Evolutionary conservation across 257 asterid species (phyloP).

Genomic region (Solanum peruvianum): DNA sequence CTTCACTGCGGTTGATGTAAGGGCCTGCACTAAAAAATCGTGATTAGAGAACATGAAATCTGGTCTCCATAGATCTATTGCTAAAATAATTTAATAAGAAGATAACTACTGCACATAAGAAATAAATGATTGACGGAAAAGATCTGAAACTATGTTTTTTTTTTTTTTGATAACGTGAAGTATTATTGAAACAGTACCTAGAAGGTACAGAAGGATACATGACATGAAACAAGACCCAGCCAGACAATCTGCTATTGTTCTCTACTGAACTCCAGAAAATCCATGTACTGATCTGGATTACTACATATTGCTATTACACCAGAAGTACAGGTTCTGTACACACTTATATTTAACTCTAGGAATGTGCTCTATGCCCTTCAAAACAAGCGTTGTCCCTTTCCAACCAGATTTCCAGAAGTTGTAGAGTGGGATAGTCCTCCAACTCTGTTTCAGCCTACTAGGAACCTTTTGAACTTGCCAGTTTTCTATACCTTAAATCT

Average conservation of each 20-base stretch:
- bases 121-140: neutral
- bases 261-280: neutral
- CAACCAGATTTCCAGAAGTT: neutral
- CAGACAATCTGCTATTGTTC: neutral
- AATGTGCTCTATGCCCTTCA: neutral
- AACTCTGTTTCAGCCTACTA: neutral
- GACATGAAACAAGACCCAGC: neutral
- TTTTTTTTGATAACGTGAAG: neutral
- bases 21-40: constrained; percentile 34
- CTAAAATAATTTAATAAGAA: neutral
- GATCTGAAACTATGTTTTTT: neutral
- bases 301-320: neutral
- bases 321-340: neutral
- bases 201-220: neutral
- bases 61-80: neutral
- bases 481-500: neutral
- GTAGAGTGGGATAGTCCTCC: neutral
- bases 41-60: neutral
- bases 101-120: neutral
- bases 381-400: neutral
- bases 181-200: neutral
- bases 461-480: neutral
- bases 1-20: constrained; percentile 67
- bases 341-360: neutral
- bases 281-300: neutral